Percentiles rank a stretch among this genome's conserved stretches.
Conservation (phyloP, 176 grass and related monocot species). For the Paspalum notatum region DNA sequence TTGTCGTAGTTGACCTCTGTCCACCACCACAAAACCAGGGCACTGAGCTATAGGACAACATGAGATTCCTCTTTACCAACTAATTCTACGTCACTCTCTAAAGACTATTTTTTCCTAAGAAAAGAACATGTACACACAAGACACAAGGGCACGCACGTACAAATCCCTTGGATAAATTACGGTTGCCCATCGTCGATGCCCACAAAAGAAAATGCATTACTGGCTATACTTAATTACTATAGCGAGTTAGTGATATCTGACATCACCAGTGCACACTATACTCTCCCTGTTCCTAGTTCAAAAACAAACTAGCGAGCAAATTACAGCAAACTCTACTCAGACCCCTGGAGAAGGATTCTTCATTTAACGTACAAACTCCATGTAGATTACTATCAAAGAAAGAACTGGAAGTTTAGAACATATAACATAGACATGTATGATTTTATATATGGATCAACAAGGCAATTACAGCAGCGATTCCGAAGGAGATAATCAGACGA, state of each 20-base stretch:
- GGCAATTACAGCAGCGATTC: neutral
- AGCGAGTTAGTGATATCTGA: conserved; percentile 20
- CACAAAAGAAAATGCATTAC: neutral
- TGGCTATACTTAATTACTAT: neutral
- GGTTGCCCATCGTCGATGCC: neutral
- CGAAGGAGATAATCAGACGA: neutral
- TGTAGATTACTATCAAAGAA: neutral
- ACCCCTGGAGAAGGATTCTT: conserved; percentile 3
- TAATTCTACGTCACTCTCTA: conserved; percentile 5
- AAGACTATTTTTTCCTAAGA: neutral
- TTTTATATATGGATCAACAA: neutral
- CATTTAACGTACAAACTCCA: neutral
- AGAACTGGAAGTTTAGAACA: neutral
- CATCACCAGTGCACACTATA: conserved; percentile 15
- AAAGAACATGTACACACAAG: conserved; percentile 14
- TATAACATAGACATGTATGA: neutral
- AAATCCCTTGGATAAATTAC: conserved; percentile 16
- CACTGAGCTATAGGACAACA: conserved; percentile 22
- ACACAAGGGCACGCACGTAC: neutral
- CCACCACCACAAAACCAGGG: neutral
- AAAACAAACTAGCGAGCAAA: too few relatives aligned
- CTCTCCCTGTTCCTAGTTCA: too few relatives aligned
- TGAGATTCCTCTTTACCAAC: conserved; percentile 46
- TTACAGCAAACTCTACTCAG: neutral
- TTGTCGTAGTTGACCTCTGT: neutral